Conservation (phyloP, 1,284 basidiomycete genomes). For the Apiotrichum domesticum region DNA sequence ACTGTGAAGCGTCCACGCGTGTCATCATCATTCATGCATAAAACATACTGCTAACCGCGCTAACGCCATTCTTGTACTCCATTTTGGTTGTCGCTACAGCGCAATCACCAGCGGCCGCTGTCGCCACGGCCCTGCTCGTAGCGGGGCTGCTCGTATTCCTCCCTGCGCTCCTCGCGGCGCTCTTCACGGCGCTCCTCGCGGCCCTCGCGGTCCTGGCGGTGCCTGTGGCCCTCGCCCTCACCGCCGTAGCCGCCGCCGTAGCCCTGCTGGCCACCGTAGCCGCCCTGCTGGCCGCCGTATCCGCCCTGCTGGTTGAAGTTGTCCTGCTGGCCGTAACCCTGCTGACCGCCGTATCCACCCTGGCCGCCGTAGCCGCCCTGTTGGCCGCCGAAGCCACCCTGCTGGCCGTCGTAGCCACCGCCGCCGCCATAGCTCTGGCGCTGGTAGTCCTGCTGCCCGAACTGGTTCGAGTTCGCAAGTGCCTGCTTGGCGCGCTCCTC, state of each 20-base stretch:
- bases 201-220: background rate
- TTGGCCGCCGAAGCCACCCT: background rate
- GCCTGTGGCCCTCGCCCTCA: conserved; percentile 5
- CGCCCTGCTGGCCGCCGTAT: background rate
- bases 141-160: background rate
- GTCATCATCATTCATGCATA: no score
- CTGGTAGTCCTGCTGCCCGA: conserved; percentile 14
- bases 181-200: conserved; percentile 5
- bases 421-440: conserved; percentile 6
- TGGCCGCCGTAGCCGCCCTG: conserved; percentile 6
- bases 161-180: background rate
- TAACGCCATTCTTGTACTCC: no score
- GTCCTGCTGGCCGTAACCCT: background rate
- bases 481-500: conserved; percentile 19
- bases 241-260: conserved; percentile 4
- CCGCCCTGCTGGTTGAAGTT: no score
- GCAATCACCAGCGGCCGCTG: background rate
- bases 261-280: background rate
- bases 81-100: no score
- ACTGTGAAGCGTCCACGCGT: no score
- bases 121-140: background rate
- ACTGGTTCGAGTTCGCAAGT: conserved; percentile 18
- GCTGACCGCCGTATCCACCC: no score
- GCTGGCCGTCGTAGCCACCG: background rate
- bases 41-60: no score